Evolutionary conservation across 1,284 basidiomycete genomes (phyloP).

Genomic region (Bondarzewia mesenterica): DNA sequence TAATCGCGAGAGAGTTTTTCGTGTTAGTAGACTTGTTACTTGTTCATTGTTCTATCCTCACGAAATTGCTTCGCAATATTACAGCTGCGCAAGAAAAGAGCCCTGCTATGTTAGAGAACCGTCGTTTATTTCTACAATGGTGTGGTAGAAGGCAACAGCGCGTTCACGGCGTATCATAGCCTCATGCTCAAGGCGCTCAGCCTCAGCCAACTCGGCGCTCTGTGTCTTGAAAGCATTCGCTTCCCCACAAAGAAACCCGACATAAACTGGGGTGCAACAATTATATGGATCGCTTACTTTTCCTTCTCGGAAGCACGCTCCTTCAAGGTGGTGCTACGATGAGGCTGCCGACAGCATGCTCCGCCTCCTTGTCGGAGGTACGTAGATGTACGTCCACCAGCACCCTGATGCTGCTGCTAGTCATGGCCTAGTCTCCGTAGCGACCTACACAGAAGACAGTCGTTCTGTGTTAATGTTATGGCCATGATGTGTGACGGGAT

Average conservation of each 20-base stretch:
- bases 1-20: constrained; percentile 28
- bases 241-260: constrained; percentile 24
- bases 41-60: too few relatives aligned
- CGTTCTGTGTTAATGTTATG: too few relatives aligned
- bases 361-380: constrained; percentile 40
- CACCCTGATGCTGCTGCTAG: constrained; percentile 26
- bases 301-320: constrained; percentile 46
- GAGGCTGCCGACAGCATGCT: constrained; percentile 37
- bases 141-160: constrained; percentile 30
- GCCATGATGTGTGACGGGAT: constrained; percentile 18
- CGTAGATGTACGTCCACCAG: too few relatives aligned
- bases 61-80: too few relatives aligned
- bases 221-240: constrained; percentile 38
- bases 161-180: constrained; percentile 40
- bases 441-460: too few relatives aligned
- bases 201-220: constrained; percentile 41
- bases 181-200: constrained; percentile 44
- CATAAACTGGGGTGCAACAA: not conserved
- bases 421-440: constrained; percentile 10
- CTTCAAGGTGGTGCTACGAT: constrained; percentile 39
- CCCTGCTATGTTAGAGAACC: too few relatives aligned
- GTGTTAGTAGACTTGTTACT: constrained; percentile 30
- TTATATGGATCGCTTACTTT: constrained; percentile 23
- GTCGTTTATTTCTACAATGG: not conserved
- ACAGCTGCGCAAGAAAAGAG: not conserved